Evolutionary conservation across 257 asterid genomes (phyloP).

Genomic region (Ligustrum vulgare): DNA sequence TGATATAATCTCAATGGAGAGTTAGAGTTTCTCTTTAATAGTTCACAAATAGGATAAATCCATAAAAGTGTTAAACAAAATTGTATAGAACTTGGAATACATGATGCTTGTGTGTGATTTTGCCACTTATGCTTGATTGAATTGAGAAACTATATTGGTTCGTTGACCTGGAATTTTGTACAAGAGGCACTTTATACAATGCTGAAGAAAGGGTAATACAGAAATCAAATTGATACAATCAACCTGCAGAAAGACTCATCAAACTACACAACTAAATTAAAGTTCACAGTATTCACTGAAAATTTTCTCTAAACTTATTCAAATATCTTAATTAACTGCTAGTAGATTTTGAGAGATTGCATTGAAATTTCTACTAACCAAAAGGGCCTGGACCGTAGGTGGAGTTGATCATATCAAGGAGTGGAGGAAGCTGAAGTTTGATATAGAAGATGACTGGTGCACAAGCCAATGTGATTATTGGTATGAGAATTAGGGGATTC

Average conservation of each 20-base stretch:
- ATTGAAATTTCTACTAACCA: not conserved
- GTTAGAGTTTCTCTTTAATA: too few species aligned
- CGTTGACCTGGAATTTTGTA: not conserved
- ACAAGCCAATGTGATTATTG: not conserved
- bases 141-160: too few species aligned
- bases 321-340: not conserved
- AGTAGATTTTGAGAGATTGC: not conserved
- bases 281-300: too few species aligned
- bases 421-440: not conserved
- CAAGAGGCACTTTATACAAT: too few species aligned
- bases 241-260: not conserved
- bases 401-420: not conserved
- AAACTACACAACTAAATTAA: not conserved
- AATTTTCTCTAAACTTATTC: not conserved
- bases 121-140: too few species aligned
- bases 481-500: not conserved
- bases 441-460: not conserved
- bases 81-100: too few species aligned
- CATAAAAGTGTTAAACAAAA: too few species aligned
- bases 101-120: too few species aligned
- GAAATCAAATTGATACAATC: not conserved
- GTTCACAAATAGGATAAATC: too few species aligned
- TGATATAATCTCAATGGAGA: too few species aligned
- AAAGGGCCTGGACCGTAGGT: conserved; percentile 14
- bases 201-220: not conserved